phyloP scores from a whole-genome alignment of 352 stramenopile genomes.

The Phytophthora pluvialis region DNA sequence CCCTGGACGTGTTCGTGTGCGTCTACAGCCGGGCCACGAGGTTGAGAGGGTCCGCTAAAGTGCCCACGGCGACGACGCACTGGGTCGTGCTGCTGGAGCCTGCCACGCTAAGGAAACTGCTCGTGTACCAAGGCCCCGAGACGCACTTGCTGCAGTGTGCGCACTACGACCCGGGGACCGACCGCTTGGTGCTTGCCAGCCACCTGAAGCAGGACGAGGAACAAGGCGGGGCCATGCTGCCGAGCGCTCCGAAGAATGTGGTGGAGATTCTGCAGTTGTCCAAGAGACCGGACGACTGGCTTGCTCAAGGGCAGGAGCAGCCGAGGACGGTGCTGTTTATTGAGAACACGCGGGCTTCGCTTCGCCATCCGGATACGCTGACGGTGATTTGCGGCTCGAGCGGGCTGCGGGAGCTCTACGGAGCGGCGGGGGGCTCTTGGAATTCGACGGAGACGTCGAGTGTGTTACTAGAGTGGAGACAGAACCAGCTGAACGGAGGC shows the following conservation, averaged over 20 bases:
- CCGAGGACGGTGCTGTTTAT: slow-evolving; percentile 53
- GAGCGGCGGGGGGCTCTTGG: slow-evolving; percentile 14
- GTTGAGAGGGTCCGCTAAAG: slow-evolving; percentile 1
- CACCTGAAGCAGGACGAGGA: slow-evolving; percentile 6
- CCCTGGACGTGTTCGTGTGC: slow-evolving; percentile 67
- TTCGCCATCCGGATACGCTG: slow-evolving; percentile 48
- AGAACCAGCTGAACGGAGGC: slow-evolving; percentile 10
- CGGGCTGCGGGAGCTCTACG: slow-evolving; percentile 47
- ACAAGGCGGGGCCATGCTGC: slow-evolving; percentile 13
- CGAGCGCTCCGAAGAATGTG: slow-evolving; percentile 43
- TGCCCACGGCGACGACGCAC: slow-evolving; percentile 32
- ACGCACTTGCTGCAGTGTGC: slow-evolving; percentile 51
- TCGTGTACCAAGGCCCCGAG: slow-evolving; percentile 53
- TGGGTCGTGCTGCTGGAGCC: slow-evolving; percentile 71
- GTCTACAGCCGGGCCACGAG: slow-evolving; percentile 46
- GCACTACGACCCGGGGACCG: slow-evolving; percentile 46
- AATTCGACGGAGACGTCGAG: neutral
- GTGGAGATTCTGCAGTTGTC: slow-evolving; percentile 61
- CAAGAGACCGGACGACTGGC: slow-evolving; percentile 39
- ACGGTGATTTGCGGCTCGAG: slow-evolving; percentile 40
- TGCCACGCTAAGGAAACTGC: slow-evolving; percentile 58
- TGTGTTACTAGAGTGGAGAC: slow-evolving; percentile 34
- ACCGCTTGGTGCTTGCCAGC: slow-evolving; percentile 54
- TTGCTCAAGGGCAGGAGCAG: neutral
- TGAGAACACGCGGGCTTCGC: slow-evolving; percentile 44